A percentile compares a stretch with the other conserved stretches of the same genome.
These are phyloP conservation scores for Blastocystis sp. DNA, from an alignment of 352 stramenopile genomes.

Conservation along the genomic window DNA sequence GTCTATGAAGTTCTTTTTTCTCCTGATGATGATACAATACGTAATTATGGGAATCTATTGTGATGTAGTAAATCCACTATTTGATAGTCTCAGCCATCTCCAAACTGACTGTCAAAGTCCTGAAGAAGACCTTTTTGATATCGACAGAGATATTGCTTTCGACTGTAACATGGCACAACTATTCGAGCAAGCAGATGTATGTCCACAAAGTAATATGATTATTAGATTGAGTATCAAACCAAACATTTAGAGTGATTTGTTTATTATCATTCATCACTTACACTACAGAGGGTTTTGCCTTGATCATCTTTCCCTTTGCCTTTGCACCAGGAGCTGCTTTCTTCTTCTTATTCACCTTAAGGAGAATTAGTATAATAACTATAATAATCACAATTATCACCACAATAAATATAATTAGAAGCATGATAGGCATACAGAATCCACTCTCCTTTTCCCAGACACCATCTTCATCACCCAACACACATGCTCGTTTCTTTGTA, in stretches of 20 bases:
- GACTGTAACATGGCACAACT: slow-evolving; percentile 7
- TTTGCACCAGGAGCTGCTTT: not conserved
- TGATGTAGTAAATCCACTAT: not conserved
- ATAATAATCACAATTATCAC: not conserved
- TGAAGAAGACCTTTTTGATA: not conserved
- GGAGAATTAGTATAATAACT: not conserved
- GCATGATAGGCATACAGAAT: not conserved
- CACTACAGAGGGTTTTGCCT: not conserved
- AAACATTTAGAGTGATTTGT: not conserved
- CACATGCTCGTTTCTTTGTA: not conserved
- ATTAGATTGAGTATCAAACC: not conserved
- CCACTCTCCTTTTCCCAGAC: not conserved
- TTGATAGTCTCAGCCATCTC: slow-evolving; percentile 5
- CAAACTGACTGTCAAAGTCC: not conserved
- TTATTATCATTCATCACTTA: slow-evolving; percentile 49
- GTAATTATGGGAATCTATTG: not conserved
- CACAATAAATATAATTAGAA: not conserved
- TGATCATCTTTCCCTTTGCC: not conserved
- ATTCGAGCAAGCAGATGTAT: not conserved
- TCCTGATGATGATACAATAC: not conserved
- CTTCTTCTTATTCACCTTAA: slow-evolving; percentile 3
- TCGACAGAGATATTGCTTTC: not conserved
- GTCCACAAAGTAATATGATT: not conserved
- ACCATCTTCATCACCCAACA: not conserved
- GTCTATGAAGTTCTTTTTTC: slow-evolving; percentile 44